Conservation (phyloP, 108 stramenopile species). For the Skeletonema potamos region DNA sequence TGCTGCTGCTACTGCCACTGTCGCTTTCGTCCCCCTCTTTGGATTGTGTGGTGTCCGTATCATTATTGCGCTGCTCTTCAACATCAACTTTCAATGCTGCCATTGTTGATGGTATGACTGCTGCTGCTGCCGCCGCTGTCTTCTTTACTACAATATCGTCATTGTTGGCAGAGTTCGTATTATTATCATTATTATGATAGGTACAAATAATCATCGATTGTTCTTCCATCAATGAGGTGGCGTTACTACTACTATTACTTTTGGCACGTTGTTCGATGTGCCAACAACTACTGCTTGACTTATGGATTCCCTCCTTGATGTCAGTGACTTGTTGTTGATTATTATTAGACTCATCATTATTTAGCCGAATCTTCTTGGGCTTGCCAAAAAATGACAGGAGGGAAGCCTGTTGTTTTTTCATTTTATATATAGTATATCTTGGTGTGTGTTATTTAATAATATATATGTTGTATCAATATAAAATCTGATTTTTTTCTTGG, state of each 20-base stretch:
- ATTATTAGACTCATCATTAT: not conserved
- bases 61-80: not conserved
- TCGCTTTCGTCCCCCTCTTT: constrained; percentile 2
- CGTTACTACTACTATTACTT: too few species aligned
- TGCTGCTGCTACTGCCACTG: too few species aligned
- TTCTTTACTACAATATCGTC: not conserved
- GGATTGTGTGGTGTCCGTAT: not conserved
- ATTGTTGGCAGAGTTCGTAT: not conserved
- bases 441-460: too few species aligned
- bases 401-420: constrained; percentile 21
- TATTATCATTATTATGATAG: too few species aligned
- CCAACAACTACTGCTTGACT: not conserved
- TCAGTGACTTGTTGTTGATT: not conserved
- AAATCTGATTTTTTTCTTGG: too few species aligned
- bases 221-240: too few species aligned
- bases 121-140: constrained; percentile 3
- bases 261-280: not conserved
- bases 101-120: not conserved
- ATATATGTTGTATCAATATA: too few species aligned
- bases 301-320: not conserved
- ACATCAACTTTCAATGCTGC: not conserved
- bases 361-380: not conserved
- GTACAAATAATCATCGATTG: too few species aligned
- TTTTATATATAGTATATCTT: too few species aligned
- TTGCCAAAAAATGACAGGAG: constrained; percentile 31